A percentile compares a stretch with the other conserved stretches of the same genome.
phyloP scores from a whole-genome alignment of 495 filamentous ascomycete species.

The Neurospora cerealis region DNA sequence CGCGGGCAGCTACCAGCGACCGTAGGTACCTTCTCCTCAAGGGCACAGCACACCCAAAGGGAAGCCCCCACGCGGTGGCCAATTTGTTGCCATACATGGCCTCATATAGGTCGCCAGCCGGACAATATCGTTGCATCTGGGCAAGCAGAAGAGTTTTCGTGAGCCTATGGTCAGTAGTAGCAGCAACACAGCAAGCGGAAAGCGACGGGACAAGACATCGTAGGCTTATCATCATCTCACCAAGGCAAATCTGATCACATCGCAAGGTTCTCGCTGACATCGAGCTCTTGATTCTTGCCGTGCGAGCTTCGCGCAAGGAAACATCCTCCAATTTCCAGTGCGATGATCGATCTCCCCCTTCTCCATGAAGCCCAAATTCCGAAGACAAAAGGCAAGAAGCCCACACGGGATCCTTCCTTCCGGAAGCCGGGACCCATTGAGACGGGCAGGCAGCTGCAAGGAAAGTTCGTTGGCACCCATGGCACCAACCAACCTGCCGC shows the following conservation, averaged over 20 bases:
- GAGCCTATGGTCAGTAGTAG: neutral
- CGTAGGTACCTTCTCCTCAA: neutral
- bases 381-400: neutral
- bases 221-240: neutral
- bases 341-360: neutral
- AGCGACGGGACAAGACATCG: neutral
- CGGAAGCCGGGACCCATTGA: neutral
- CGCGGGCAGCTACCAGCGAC: neutral
- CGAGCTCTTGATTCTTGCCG: neutral
- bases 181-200: neutral
- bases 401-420: neutral
- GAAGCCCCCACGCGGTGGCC: neutral
- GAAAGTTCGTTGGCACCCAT: neutral
- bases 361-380: neutral
- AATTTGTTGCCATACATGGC: neutral
- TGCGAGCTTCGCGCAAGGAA: neutral
- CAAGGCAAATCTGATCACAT: neutral
- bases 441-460: neutral
- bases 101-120: neutral
- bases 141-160: neutral
- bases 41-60: neutral
- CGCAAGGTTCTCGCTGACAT: neutral
- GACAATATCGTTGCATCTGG: neutral
- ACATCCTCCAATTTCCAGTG: neutral
- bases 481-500: neutral